phyloP scores from a whole-genome alignment of 495 filamentous ascomycete genomes.

The Bacidia rubella region DNA sequence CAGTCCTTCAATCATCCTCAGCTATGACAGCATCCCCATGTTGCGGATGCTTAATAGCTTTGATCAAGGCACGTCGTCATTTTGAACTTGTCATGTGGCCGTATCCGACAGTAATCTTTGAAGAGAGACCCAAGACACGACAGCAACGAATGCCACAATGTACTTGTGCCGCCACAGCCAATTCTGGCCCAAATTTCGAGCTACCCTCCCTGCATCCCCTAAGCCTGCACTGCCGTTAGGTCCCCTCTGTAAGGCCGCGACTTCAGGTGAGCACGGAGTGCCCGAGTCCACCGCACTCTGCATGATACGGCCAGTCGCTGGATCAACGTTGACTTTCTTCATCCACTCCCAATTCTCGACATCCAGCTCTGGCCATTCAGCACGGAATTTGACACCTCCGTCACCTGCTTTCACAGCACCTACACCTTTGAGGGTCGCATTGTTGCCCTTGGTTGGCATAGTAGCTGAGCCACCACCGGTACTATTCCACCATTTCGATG shows the following conservation, averaged over 20 bases:
- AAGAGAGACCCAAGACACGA: conserved; percentile 1
- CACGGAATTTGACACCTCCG: conserved; percentile 76
- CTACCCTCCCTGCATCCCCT: conserved; percentile 70
- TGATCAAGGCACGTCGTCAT: background rate
- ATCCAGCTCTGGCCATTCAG: conserved; percentile 85
- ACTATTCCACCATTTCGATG: conserved; percentile 90
- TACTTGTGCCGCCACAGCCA: conserved; percentile 72
- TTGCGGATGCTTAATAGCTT: background rate
- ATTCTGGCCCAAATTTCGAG: conserved; percentile 61
- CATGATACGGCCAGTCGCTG: conserved; percentile 52
- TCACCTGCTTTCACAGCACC: conserved; percentile 72
- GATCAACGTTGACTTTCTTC: conserved; percentile 66
- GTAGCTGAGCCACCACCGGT: conserved; percentile 80
- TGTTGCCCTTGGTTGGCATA: conserved; percentile 33
- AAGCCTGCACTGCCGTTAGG: conserved; percentile 51
- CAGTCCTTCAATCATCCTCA: no score
- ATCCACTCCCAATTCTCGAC: conserved; percentile 92
- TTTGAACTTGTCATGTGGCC: background rate
- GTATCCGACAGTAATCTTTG: background rate
- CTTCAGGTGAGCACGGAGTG: conserved; percentile 43
- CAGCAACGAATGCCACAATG: conserved; percentile 34
- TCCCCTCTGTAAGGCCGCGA: conserved; percentile 51
- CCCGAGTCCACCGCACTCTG: conserved; percentile 18
- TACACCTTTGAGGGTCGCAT: conserved; percentile 37
- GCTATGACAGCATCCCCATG: no score